Evolutionary conservation across 2,329 filamentous ascomycete genomes (phyloP).

Genomic region (Fusarium sp.): DNA sequence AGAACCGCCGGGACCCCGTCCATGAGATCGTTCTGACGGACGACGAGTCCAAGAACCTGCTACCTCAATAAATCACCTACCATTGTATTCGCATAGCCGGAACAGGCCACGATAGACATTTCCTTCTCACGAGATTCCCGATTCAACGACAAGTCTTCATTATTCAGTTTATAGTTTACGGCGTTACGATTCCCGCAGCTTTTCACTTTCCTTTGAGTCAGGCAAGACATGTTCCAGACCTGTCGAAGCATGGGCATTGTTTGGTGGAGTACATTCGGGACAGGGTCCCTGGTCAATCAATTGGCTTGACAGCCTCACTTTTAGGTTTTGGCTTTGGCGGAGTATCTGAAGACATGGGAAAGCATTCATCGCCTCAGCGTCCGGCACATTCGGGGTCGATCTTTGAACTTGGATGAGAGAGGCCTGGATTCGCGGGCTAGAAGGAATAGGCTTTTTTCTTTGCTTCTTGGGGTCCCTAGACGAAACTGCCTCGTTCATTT

Average conservation of each 20-base stretch:
- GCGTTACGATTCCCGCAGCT: slow-evolving; percentile 40
- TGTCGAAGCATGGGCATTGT: slow-evolving; percentile 35
- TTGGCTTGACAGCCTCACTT: slow-evolving; percentile 47
- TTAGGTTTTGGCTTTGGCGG: slow-evolving; percentile 44
- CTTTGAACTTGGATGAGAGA: slow-evolving; percentile 34
- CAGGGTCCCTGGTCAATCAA: slow-evolving; percentile 41
- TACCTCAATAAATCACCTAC: slow-evolving; percentile 67
- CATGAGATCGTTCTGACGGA: slow-evolving; percentile 83
- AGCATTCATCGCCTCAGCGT: slow-evolving; percentile 43
- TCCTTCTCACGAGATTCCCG: slow-evolving; percentile 48
- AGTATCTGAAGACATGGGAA: slow-evolving; percentile 47
- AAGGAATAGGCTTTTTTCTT: slow-evolving; percentile 12
- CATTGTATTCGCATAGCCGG: slow-evolving; percentile 34
- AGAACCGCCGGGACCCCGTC: slow-evolving; percentile 81
- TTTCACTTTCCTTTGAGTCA: slow-evolving; percentile 17
- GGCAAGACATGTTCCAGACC: slow-evolving; percentile 31
- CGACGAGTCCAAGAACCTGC: slow-evolving; percentile 78
- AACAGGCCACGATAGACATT: slow-evolving; percentile 46
- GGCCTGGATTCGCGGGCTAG: slow-evolving; percentile 34
- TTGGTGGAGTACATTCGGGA: slow-evolving; percentile 46
- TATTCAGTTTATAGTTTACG: slow-evolving; percentile 26
- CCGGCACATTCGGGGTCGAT: slow-evolving; percentile 33
- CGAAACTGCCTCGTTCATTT: slow-evolving; percentile 24
- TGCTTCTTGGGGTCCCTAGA: slow-evolving; percentile 25
- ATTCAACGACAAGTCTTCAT: slow-evolving; percentile 34